These are phyloP conservation scores for Trypanosomatidae sp. DNA, from an alignment of 208 protist species.

Conservation along the genomic window DNA sequence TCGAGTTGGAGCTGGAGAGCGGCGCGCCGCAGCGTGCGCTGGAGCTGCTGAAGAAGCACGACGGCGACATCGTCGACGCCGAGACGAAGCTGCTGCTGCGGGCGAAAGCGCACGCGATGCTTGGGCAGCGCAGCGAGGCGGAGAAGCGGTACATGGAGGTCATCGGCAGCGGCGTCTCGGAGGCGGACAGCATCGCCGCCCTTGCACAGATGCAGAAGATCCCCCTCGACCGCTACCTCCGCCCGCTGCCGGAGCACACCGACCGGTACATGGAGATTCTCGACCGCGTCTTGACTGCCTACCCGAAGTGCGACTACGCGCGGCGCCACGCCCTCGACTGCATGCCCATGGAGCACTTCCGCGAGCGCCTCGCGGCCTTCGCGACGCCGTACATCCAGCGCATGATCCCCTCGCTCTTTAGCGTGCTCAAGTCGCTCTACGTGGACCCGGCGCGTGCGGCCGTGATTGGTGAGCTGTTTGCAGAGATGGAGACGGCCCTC, in stretches of 20 bases:
- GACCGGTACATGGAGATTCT: conserved; percentile 74
- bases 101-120: conserved; percentile 63
- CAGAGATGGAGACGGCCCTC: conserved; percentile 57
- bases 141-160: conserved; percentile 82
- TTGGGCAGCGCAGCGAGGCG: conserved; percentile 76
- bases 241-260: conserved; percentile 41
- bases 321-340: conserved; percentile 77
- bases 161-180: conserved; percentile 51
- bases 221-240: conserved; percentile 54
- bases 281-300: conserved; percentile 50
- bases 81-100: conserved; percentile 60
- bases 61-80: conserved; percentile 63
- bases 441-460: conserved; percentile 49
- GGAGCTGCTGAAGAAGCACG: conserved; percentile 78
- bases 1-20: conserved; percentile 73
- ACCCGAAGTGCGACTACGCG: conserved; percentile 62
- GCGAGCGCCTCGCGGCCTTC: conserved; percentile 49
- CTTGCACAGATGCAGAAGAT: conserved; percentile 82
- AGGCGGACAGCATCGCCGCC: conserved; percentile 80
- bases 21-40: conserved; percentile 56
- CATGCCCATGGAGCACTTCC: conserved; percentile 71
- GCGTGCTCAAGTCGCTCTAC: conserved; percentile 94
- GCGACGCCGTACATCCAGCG: conserved; percentile 72
- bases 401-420: conserved; percentile 94
- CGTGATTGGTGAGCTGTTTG: conserved; percentile 79